Base-by-base conservation (phyloP, 345 rosid genomes). In the Limnanthes douglasii region DNA sequence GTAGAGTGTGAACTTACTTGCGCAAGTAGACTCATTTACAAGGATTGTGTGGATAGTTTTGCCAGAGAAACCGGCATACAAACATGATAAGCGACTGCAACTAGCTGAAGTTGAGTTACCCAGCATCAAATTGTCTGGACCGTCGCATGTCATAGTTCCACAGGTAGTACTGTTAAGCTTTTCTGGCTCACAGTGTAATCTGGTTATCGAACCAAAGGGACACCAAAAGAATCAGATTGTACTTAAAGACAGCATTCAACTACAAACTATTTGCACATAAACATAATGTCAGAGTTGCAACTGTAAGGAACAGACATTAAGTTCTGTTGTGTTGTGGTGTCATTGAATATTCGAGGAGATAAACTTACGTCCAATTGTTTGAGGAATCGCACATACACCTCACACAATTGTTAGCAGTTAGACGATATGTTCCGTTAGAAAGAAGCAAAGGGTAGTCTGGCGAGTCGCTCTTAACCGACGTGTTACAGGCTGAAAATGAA, bases 321-420 rank as follows among this genome's bases (percentile, higher is more conserved):
- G 11, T 29, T 2, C 2, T 26, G 11, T 0, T 5, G 14, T 1
- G 18, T 16, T 15, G 18, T 34, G 21, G 10, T 5, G 13, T 30
- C 15, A 10, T n/a, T 30, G 20, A 27, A 11, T 5, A 15, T 17
- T 6, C 5, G 4, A 3, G 3, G 21, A 31, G 8, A 16, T 11
- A 26, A 15, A 65, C 85, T 66, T 45, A 79, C 93, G 46, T 79
- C 84, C 68, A 64, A 57, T 76, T 75, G 16, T 47, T 69, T 0
- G 82, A 43, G 12, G 93, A 44, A 19, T 43, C 48, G 41, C 93
- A 79, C 1, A 50, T 34, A 70, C 95, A 79, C 46, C 32, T 65
- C 43, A 84, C 72, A 51, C 95, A 79, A 6, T 45, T 46, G 39
- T 62, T 59, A 12, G 95, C 88, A 12, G 93, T 79, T 46, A 73